phyloP scores from a whole-genome alignment of 2,329 filamentous ascomycete species.

The Ceratocystis lukuohia region DNA sequence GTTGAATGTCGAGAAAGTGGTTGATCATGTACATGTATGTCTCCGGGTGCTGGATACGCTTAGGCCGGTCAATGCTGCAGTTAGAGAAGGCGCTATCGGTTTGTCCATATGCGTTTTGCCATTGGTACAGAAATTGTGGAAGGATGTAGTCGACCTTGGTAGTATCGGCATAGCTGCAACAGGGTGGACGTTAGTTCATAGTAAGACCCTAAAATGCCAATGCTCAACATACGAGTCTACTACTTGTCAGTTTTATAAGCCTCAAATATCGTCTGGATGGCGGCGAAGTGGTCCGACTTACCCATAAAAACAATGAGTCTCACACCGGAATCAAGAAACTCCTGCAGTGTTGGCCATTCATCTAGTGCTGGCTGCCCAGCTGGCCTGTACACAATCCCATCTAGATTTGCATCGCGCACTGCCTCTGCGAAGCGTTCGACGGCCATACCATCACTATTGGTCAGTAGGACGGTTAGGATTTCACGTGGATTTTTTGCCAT shows the following conservation, averaged over 20 bases:
- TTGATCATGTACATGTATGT: conserved; percentile 34
- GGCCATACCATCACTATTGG: conserved; percentile 45
- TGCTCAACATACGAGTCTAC: conserved; percentile 9
- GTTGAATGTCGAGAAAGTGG: conserved; percentile 28
- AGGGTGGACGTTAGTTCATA: not conserved
- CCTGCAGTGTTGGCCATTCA: conserved; percentile 56
- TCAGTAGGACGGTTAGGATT: conserved; percentile 49
- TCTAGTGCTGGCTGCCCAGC: conserved; percentile 28
- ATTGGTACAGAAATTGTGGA: conserved; percentile 51
- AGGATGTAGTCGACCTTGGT: conserved; percentile 47
- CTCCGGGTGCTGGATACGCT: conserved; percentile 24
- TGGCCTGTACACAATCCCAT: conserved; percentile 43
- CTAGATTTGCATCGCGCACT: conserved; percentile 43
- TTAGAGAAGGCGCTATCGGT: conserved; percentile 45
- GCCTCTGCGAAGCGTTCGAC: conserved; percentile 41
- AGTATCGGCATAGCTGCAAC: conserved; percentile 32
- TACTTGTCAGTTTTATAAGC: not conserved
- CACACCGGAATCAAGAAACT: conserved; percentile 48
- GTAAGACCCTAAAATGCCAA: not conserved
- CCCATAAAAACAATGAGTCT: conserved; percentile 59
- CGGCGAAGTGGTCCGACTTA: conserved; percentile 26
- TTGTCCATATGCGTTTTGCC: conserved; percentile 60
- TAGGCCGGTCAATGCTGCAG: conserved; percentile 53
- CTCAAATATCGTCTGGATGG: not conserved
- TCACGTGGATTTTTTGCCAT: conserved; percentile 45